These are phyloP conservation scores for Hippophae rhamnoides DNA, from an alignment of 306 rosid species.

Conservation along the genomic window DNA sequence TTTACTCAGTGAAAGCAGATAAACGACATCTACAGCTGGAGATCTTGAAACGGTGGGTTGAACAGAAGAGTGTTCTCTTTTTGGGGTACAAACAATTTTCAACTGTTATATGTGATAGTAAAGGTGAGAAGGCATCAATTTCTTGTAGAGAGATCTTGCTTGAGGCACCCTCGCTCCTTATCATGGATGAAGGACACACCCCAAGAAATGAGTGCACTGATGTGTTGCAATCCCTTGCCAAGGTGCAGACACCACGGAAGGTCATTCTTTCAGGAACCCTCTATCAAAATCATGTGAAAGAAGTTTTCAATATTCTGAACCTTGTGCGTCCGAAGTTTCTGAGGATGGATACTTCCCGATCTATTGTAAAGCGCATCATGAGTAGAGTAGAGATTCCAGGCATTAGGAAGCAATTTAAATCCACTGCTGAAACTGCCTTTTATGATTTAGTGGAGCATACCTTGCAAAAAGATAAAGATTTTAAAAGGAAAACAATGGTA, in stretches of 20 bases:
- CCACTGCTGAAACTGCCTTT: conserved; percentile 33
- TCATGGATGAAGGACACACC: conserved; percentile 93
- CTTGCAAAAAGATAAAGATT: conserved; percentile 72
- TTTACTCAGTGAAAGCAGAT: conserved; percentile 75
- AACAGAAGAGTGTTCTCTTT: conserved; percentile 70
- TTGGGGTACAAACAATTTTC: conserved; percentile 90
- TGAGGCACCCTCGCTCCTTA: conserved; percentile 63
- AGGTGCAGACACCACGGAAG: conserved; percentile 69
- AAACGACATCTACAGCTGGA: conserved; percentile 53
- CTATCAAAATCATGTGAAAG: conserved; percentile 83
- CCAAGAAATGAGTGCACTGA: conserved; percentile 88
- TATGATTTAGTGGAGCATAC: conserved; percentile 68
- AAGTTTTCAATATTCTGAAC: conserved; percentile 76
- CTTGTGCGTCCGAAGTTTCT: conserved; percentile 81
- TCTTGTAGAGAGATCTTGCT: conserved; percentile 66
- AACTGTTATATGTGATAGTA: conserved; percentile 53
- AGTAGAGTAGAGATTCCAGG: conserved; percentile 56
- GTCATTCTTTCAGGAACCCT: conserved; percentile 91
- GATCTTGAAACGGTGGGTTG: conserved; percentile 69
- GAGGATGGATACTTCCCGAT: conserved; percentile 46
- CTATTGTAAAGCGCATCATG: conserved; percentile 62
- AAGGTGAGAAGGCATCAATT: conserved; percentile 22
- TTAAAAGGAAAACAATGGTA: conserved; percentile 62
- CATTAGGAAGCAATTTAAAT: conserved; percentile 33
- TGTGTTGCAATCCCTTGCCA: conserved; percentile 65